These are phyloP conservation scores for Guillardia theta DNA, from an alignment of 78 protist species.

Conservation along the genomic window DNA sequence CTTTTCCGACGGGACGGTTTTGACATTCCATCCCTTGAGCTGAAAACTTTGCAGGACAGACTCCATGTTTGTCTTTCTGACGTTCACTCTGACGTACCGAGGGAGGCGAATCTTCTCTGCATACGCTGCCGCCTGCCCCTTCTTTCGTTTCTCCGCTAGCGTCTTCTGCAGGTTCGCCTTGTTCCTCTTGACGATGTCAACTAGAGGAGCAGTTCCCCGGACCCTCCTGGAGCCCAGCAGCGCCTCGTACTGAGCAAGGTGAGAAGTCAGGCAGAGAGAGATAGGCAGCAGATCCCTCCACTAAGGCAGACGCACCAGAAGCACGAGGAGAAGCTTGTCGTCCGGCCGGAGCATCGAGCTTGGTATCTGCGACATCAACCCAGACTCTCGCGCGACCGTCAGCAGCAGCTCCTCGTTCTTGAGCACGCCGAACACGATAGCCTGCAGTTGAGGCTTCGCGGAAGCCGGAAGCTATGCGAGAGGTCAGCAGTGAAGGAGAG, in stretches of 20 bases:
- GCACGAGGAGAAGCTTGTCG: neutral
- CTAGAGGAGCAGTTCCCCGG: neutral
- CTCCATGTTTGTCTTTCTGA: neutral
- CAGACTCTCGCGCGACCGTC: neutral
- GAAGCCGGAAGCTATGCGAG: neutral
- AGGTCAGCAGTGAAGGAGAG: too few species aligned
- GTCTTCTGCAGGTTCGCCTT: neutral
- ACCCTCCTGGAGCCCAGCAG: slow-evolving; percentile 3
- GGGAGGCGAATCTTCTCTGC: slow-evolving; percentile 25
- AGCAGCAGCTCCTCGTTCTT: neutral
- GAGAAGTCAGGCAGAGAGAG: too few species aligned
- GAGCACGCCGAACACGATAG: neutral
- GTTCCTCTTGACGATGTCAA: neutral
- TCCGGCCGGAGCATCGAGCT: neutral
- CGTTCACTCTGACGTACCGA: slow-evolving; percentile 56
- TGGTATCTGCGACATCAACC: neutral
- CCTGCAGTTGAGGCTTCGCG: neutral
- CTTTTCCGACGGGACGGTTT: too few species aligned
- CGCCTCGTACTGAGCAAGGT: slow-evolving; percentile 26
- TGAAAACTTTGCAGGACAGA: neutral
- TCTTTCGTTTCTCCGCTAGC: neutral
- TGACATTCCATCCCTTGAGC: neutral
- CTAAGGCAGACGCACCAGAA: too few species aligned
- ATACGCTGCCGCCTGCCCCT: neutral
- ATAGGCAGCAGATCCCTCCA: too few species aligned